Conservation (phyloP, 305 asterid genomes). For the Fraxinus baroniana region DNA sequence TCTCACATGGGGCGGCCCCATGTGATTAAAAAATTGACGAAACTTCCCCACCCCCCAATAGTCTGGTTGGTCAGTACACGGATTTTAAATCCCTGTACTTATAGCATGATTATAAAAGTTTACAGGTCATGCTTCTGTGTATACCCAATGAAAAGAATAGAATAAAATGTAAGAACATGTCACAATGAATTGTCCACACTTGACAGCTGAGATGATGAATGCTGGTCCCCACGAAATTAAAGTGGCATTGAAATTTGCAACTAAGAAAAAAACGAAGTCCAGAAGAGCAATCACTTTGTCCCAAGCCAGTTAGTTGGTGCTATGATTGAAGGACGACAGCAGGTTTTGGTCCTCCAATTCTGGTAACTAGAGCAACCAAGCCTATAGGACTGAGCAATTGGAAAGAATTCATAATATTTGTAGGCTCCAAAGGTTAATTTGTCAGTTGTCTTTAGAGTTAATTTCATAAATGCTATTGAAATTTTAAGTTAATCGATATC, state of each 20-base stretch:
- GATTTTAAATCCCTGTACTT: too few relatives aligned
- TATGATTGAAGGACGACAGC: conserved; percentile 15
- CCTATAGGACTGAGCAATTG: neutral
- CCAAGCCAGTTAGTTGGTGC: neutral
- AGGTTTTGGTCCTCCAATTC: neutral
- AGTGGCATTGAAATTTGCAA: neutral
- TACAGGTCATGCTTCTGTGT: conserved; percentile 31
- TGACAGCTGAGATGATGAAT: neutral
- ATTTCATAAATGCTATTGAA: too few relatives aligned
- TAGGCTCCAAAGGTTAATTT: neutral
- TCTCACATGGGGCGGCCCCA: too few relatives aligned
- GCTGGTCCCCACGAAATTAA: neutral
- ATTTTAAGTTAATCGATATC: too few relatives aligned
- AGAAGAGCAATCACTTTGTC: conserved; percentile 7
- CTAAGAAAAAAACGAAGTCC: neutral
- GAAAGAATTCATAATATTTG: neutral
- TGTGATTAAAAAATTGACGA: too few relatives aligned
- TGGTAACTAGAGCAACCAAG: neutral
- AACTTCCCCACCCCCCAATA: too few relatives aligned
- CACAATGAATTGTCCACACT: neutral
- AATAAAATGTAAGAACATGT: neutral
- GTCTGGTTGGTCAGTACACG: too few relatives aligned
- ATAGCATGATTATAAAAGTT: neutral
- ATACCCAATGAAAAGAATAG: conserved; percentile 8
- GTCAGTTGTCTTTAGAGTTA: neutral